These are phyloP conservation scores for Trichopus zeylanicus DNA, from an alignment of 116 monocot genomes.

Conservation along the genomic window DNA sequence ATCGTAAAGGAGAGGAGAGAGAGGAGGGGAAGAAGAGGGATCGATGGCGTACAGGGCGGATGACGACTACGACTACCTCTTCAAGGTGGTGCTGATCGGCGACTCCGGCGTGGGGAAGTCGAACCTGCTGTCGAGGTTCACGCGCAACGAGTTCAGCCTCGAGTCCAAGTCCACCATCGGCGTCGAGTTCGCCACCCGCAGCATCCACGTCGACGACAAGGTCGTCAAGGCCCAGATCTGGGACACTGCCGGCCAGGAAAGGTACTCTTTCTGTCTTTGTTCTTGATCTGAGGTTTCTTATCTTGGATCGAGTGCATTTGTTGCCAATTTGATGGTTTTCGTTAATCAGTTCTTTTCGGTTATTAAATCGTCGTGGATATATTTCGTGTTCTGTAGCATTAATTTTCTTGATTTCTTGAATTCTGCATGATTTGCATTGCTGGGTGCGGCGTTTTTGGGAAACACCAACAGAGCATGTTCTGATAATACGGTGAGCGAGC, in stretches of 20 bases:
- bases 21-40: not conserved
- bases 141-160: conserved; percentile 56
- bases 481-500: too few species aligned
- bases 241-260: conserved; percentile 83
- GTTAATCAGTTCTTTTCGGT: not conserved
- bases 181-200: conserved; percentile 61
- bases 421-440: not conserved
- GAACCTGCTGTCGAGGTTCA: conserved; percentile 45
- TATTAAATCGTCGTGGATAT: not conserved
- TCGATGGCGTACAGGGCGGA: conserved; percentile 46
- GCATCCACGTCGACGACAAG: conserved; percentile 59
- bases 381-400: not conserved
- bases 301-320: not conserved
- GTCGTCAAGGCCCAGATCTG: conserved; percentile 87
- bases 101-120: conserved; percentile 55
- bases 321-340: not conserved
- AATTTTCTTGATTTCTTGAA: not conserved
- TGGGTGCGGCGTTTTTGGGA: too few species aligned
- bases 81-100: conserved; percentile 55
- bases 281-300: not conserved
- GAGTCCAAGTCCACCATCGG: conserved; percentile 67
- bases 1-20: too few species aligned
- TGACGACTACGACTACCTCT: conserved; percentile 56
- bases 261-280: conserved; percentile 6
- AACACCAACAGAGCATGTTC: too few species aligned